Percentiles rank a stretch among this genome's conserved stretches.
These are phyloP conservation scores for Thuidium tamariscinum DNA, from an alignment of 225 moss, liverwort and hornwort species.

Conservation along the genomic window DNA sequence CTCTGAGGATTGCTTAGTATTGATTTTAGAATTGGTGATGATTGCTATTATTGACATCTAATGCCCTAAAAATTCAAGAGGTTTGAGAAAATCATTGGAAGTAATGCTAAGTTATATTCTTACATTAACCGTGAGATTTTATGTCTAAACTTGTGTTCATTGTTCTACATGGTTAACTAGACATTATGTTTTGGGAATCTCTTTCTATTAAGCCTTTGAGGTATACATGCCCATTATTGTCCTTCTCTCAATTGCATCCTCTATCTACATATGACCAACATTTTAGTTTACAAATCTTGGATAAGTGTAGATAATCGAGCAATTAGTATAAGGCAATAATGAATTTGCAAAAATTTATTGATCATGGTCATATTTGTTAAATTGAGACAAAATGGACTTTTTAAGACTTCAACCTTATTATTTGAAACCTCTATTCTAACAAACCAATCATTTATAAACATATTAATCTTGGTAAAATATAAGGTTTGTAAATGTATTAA, in stretches of 20 bases:
- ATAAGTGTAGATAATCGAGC: background rate
- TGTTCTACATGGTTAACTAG: background rate
- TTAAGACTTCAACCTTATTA: too few relatives aligned
- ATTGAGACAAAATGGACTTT: too few relatives aligned
- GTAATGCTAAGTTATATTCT: background rate
- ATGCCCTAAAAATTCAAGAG: background rate
- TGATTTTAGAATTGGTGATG: background rate
- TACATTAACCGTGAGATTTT: background rate
- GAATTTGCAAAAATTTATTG: too few relatives aligned
- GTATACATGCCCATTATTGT: background rate
- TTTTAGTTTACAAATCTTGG: background rate
- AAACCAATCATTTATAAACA: too few relatives aligned
- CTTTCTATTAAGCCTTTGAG: background rate
- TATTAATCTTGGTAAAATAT: too few relatives aligned
- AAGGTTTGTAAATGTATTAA: too few relatives aligned
- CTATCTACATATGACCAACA: background rate
- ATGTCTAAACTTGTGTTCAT: background rate
- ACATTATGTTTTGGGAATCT: background rate
- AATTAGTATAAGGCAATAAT: too few relatives aligned
- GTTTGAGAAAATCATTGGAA: background rate
- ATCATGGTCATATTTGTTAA: too few relatives aligned
- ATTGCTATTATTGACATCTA: background rate
- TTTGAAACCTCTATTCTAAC: too few relatives aligned
- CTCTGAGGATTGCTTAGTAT: background rate
- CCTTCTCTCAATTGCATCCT: accelerated